Conservation (phyloP, 441 rosid species). For the Populus trichocarpa region DNA sequence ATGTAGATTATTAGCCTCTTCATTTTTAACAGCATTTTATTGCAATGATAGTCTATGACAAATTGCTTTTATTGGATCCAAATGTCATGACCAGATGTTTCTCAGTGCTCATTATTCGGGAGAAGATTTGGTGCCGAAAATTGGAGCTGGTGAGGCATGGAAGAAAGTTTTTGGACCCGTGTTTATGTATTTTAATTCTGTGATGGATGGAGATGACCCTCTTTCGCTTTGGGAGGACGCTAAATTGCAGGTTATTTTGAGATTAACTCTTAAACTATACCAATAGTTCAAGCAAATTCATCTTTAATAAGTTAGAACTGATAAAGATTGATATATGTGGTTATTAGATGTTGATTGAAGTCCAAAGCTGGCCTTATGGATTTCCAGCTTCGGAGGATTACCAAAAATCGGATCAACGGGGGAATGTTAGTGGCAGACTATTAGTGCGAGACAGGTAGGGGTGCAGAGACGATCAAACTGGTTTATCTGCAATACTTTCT, state of each 20-base stretch:
- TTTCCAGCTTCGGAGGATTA: constrained; percentile 74
- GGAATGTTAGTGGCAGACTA: constrained; percentile 32
- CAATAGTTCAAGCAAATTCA: background rate
- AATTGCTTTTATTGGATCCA: background rate
- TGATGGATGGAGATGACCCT: constrained; percentile 41
- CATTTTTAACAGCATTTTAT: background rate
- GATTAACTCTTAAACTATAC: background rate
- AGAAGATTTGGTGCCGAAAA: constrained; percentile 58
- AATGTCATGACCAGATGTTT: constrained; percentile 56
- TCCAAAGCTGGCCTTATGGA: constrained; percentile 77
- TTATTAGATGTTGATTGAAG: constrained; percentile 55
- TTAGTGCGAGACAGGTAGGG: constrained; percentile 53
- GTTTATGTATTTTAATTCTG: constrained; percentile 62
- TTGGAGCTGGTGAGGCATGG: constrained; percentile 71
- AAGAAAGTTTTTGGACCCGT: constrained; percentile 94
- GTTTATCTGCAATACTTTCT: background rate
- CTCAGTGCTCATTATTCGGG: constrained; percentile 84
- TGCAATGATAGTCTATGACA: too few relatives aligned
- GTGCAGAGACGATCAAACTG: background rate
- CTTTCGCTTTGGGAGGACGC: constrained; percentile 81
- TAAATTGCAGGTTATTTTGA: constrained; percentile 50
- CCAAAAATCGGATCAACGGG: constrained; percentile 50
- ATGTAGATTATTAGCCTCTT: constrained; percentile 1
- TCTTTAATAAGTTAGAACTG: background rate
- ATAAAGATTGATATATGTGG: background rate